Evolutionary conservation across 2,329 filamentous ascomycete genomes (phyloP), one percentile per base, ranked within the genome.

Genomic region (Fusarium cicatricum): DNA sequence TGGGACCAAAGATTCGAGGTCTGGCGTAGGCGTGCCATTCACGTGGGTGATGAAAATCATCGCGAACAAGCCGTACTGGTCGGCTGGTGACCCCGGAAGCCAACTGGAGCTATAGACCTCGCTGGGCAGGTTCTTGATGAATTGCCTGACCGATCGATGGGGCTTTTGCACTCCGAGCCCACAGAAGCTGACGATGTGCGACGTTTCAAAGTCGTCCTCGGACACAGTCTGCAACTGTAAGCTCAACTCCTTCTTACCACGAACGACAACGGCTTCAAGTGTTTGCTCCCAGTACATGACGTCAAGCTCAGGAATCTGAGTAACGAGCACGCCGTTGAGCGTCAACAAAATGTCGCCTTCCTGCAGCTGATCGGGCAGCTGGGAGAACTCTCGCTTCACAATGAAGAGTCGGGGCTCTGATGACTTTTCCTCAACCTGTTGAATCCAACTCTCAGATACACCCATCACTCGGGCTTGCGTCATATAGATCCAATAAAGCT

Each of bases 1-100:
- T n/a, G 81, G 80, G 52, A 98, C 80, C 74, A 99, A 97, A 1
- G 85, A 77, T 64, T 91, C 85, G 2, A 99, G 81, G 66, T 97
- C 89, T 1, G 88, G 90, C 0, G 95, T 98, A 12, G 90, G 82
- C 50, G 90, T 84, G 48, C 92, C 92, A 71, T 99, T 98, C 65
- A 99, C 93, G 54, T 95, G 92, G 0, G 94, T 96, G 73, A 99
- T 91, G 76, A 99, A 99, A 74, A 98, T 98, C 9, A 95, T 99
- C 1, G 94, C 93, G 4, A 94, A 91, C 14, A 99, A 85, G 11
- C 91, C 92, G 70, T 97, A 97, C 72, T 93, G 90, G 70, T 92
- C 95, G 0, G 91, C 84, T 0, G 92, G 92, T 2, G 90, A 93
- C 19, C 92, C 92, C 37, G 91, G 83, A 45, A 89, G 90, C 61